Conservation (phyloP, 1,284 basidiomycete species). For the Ceratobasidium sp. region DNA sequence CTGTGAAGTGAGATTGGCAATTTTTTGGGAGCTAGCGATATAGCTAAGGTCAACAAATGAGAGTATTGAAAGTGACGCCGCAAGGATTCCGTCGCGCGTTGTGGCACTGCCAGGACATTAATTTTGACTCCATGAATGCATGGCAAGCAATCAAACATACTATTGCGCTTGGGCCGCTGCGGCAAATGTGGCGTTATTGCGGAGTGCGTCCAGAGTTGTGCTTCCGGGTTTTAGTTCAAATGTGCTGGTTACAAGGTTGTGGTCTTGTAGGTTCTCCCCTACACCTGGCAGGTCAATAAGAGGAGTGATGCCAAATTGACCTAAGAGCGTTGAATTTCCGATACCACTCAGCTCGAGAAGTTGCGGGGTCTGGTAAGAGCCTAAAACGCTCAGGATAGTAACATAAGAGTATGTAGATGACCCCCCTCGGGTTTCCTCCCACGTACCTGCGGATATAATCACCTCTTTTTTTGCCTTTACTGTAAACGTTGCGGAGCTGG, state of each 20-base stretch:
- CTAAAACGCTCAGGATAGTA: too few relatives aligned
- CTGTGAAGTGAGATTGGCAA: neutral
- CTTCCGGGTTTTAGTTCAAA: constrained; percentile 39
- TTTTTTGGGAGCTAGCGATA: neutral
- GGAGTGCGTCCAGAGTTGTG: constrained; percentile 35
- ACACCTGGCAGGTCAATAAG: constrained; percentile 53
- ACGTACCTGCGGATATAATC: constrained; percentile 52
- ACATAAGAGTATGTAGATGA: constrained; percentile 37
- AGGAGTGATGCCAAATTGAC: constrained; percentile 49
- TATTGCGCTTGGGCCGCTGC: constrained; percentile 33
- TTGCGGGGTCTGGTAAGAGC: constrained; percentile 54
- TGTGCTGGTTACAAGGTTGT: constrained; percentile 40
- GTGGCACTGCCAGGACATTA: neutral
- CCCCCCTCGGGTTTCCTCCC: too few relatives aligned
- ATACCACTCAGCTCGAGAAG: constrained; percentile 59
- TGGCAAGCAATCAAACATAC: constrained; percentile 1
- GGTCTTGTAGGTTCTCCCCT: constrained; percentile 54
- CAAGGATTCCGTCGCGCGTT: constrained; percentile 34
- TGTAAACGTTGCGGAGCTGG: constrained; percentile 42
- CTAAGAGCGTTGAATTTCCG: constrained; percentile 52
- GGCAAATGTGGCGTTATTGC: constrained; percentile 36
- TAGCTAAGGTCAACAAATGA: constrained; percentile 32
- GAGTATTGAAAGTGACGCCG: too few relatives aligned
- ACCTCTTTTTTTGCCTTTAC: constrained; percentile 48
- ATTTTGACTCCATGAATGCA: neutral